phyloP scores from a whole-genome alignment of 2,329 filamentous ascomycete species.

The Claviceps capensis region DNA sequence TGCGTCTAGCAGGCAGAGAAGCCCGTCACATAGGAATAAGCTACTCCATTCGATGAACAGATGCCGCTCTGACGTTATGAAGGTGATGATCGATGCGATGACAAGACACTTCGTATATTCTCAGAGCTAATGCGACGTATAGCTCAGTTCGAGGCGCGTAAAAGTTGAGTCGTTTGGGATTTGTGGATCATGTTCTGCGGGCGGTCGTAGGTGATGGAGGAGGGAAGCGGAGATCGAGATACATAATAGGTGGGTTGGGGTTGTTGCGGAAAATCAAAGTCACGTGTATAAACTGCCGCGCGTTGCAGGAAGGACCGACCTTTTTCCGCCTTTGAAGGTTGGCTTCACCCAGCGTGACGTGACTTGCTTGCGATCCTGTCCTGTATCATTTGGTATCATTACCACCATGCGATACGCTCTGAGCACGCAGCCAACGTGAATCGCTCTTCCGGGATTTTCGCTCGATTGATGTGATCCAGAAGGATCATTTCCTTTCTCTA shows the following conservation, averaged over 20 bases:
- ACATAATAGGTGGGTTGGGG: constrained; percentile 6
- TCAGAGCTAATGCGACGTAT: constrained; percentile 4
- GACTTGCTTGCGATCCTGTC: neutral
- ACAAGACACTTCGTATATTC: neutral
- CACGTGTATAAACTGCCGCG: constrained; percentile 20
- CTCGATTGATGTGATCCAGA: neutral
- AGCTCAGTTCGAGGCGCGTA: constrained; percentile 12
- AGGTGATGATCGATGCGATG: neutral
- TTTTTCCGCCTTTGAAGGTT: neutral
- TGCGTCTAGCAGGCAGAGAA: constrained; percentile 32
- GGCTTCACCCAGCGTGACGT: neutral
- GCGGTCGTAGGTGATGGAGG: constrained; percentile 6
- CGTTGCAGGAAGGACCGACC: constrained; percentile 1
- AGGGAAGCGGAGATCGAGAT: constrained; percentile 16
- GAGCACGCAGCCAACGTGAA: neutral
- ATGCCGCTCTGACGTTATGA: constrained; percentile 3
- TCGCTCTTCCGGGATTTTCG: neutral
- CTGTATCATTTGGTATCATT: neutral
- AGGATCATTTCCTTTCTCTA: neutral
- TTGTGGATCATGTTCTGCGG: constrained; percentile 11
- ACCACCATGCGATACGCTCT: neutral
- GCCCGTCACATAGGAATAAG: constrained; percentile 33
- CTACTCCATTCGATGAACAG: constrained; percentile 32
- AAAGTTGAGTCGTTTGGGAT: constrained; percentile 7
- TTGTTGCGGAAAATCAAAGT: constrained; percentile 27